phyloP scores from a whole-genome alignment of 2,329 filamentous ascomycete species.

The Phyllosticta ampelicida region DNA sequence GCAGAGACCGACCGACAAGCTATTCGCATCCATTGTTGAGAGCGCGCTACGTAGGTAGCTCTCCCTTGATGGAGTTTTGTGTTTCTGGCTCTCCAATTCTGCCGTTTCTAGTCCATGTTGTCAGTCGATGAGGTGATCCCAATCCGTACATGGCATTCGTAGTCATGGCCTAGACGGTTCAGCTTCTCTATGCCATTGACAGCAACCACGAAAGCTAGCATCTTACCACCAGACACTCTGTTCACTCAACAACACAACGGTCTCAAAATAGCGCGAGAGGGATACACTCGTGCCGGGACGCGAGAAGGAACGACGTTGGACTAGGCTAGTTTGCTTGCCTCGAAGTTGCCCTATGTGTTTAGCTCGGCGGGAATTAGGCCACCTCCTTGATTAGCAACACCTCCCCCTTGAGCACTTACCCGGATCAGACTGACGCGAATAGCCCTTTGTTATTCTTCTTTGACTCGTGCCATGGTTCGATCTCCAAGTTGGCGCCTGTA shows the following conservation, averaged over 20 bases:
- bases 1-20: neutral
- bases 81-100: neutral
- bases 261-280: neutral
- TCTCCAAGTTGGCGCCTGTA: neutral
- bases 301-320: neutral
- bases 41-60: neutral
- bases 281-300: neutral
- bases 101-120: neutral
- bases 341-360: neutral
- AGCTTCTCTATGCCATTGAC: neutral
- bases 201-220: neutral
- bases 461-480: neutral
- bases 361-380: neutral
- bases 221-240: neutral
- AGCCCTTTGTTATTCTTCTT: neutral
- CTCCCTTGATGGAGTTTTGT: neutral
- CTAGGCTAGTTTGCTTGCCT: neutral
- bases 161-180: neutral
- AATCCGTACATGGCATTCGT: neutral
- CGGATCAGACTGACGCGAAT: neutral
- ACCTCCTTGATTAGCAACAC: neutral
- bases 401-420: neutral
- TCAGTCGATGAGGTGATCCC: neutral
- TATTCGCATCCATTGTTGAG: neutral
- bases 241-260: neutral